Percentiles rank a stretch among this genome's conserved stretches.
Conservation (phyloP, 2,329 filamentous ascomycete genomes). For the Fusarium succisae region DNA sequence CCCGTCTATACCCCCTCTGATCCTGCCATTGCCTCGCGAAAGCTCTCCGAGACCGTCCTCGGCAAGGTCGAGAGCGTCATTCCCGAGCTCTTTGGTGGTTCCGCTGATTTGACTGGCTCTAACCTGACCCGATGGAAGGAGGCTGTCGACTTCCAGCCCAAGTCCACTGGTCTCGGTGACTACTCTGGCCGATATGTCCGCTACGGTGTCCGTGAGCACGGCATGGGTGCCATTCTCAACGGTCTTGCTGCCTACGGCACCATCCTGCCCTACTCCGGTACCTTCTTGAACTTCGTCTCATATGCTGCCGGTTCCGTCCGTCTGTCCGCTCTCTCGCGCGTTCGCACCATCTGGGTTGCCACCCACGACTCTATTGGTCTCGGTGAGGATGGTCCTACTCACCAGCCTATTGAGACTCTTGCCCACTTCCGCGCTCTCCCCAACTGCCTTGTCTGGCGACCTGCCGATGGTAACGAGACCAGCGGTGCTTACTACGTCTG, state of each 20-base stretch:
- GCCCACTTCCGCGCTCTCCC: conserved; percentile 98
- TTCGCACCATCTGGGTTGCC: conserved; percentile 93
- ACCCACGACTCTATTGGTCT: conserved; percentile 99
- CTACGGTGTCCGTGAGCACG: conserved; percentile 92
- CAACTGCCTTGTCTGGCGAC: conserved; percentile 99
- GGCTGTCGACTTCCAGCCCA: conserved; percentile 96
- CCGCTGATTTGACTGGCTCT: conserved; percentile 96
- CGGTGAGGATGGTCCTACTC: conserved; percentile 97
- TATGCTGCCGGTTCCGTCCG: conserved; percentile 96
- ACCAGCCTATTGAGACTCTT: conserved; percentile 98
- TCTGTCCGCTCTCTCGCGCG: conserved; percentile 89
- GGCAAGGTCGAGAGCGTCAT: conserved; percentile 83
- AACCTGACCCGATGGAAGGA: conserved; percentile 99
- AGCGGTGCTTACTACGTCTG: conserved; percentile 97
- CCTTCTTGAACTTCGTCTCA: conserved; percentile 99
- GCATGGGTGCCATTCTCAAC: conserved; percentile 93
- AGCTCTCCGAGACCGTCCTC: conserved; percentile 94
- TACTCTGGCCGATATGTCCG: conserved; percentile 92
- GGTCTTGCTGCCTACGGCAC: conserved; percentile 96
- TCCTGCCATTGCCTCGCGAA: conserved; percentile 87
- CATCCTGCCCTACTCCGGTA: conserved; percentile 91
- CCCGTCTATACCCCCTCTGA: conserved; percentile 91
- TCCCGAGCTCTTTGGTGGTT: conserved; percentile 94
- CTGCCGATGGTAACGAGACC: conserved; percentile 97
- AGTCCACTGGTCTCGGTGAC: conserved; percentile 83